A percentile compares a stretch with the other conserved stretches of the same genome.
These are phyloP conservation scores for Elsinoe necatrix DNA, from an alignment of 2,329 filamentous ascomycete genomes.

Conservation along the genomic window DNA sequence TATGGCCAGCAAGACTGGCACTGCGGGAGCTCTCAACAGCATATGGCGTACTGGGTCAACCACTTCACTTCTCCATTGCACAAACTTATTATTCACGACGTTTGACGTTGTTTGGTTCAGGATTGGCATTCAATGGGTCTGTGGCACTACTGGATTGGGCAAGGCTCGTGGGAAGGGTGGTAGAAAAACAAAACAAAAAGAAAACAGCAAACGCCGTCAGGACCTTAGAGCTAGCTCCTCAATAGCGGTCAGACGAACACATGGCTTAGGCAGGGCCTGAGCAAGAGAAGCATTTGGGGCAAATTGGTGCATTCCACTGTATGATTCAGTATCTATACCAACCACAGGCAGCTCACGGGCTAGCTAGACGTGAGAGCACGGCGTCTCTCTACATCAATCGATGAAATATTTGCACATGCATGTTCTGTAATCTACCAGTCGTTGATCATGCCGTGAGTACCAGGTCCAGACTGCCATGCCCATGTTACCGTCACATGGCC, in stretches of 20 bases:
- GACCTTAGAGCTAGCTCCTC: not conserved
- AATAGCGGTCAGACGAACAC: not conserved
- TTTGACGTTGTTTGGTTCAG: not conserved
- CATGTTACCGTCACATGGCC: conserved; percentile 4
- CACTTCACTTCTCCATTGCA: conserved; percentile 3
- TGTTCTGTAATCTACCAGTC: too few relatives aligned
- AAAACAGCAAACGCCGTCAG: not conserved
- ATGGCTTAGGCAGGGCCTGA: not conserved
- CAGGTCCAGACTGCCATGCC: not conserved
- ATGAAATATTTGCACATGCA: not conserved
- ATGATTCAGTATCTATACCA: conserved; percentile 4
- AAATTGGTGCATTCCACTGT: conserved; percentile 3
- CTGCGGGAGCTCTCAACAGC: conserved; percentile 1
- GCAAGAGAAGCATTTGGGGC: not conserved
- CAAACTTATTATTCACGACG: conserved; percentile 1
- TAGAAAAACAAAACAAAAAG: not conserved
- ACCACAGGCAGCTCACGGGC: not conserved
- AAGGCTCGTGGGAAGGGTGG: not conserved
- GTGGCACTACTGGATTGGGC: not conserved
- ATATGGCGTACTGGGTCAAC: not conserved
- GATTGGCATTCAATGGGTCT: not conserved
- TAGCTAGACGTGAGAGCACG: not conserved
- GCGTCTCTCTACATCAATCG: not conserved
- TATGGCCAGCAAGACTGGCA: not conserved
- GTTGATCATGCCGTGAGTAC: not conserved